Conservation (phyloP, 1,284 basidiomycete species). For the Athelia sp. region DNA sequence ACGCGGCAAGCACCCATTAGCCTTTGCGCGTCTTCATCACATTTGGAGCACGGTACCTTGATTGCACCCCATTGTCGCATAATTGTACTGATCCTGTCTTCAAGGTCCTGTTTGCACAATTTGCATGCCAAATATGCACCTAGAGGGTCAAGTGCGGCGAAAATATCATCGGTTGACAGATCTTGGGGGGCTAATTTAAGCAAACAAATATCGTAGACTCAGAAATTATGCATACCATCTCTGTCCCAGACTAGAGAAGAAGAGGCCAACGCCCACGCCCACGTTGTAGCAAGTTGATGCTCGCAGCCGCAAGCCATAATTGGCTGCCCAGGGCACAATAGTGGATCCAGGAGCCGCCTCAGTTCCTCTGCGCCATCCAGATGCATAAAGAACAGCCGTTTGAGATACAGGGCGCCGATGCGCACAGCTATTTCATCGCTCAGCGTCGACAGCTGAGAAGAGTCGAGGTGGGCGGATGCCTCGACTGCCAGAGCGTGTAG, state of each 20-base stretch:
- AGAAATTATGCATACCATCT: conserved; percentile 4
- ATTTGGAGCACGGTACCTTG: background rate
- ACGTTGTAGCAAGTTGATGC: conserved; percentile 9
- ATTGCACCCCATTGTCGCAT: background rate
- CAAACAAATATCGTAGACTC: background rate
- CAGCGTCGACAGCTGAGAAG: conserved; percentile 12
- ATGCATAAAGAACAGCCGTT: conserved; percentile 20
- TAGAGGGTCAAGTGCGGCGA: background rate
- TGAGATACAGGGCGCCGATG: conserved; percentile 20
- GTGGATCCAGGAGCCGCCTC: conserved; percentile 15
- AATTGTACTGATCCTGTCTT: background rate
- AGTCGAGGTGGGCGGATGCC: conserved; percentile 15
- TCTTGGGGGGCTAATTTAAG: background rate
- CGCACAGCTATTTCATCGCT: conserved; percentile 14
- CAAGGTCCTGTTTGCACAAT: background rate
- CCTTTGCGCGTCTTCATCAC: no score
- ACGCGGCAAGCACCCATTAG: no score
- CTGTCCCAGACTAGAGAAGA: conserved; percentile 13
- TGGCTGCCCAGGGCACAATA: conserved; percentile 12
- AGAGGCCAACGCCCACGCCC: conserved; percentile 11
- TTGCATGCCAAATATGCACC: background rate
- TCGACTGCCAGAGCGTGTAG: conserved; percentile 17
- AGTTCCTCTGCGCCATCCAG: conserved; percentile 16
- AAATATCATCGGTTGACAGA: background rate
- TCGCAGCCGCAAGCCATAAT: conserved; percentile 4